Evolutionary conservation across 2,329 filamentous ascomycete genomes (phyloP), one percentile per base, ranked within the genome.

Genomic region (Colletotrichum zoysiae): DNA sequence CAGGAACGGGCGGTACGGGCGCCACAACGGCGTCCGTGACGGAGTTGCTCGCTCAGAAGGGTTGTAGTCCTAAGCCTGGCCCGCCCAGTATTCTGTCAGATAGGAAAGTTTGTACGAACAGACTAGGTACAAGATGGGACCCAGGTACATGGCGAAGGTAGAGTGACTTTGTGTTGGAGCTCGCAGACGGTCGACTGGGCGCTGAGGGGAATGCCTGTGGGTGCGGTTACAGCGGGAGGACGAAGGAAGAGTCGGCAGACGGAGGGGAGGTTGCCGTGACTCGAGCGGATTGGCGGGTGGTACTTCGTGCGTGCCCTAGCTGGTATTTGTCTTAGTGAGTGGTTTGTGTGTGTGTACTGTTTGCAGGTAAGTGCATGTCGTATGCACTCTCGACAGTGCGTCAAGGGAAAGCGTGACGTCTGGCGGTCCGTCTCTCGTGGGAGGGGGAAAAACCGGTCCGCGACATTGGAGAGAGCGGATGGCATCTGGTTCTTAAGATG

Each of bases 401-500:
- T 12, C 33, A 26, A 12, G 18, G 40, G 14, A 42, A 33, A 60
- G 57, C 42, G n/a, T 23, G 59, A 44, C 59, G 44, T n/a, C 40
- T 23, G 23, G n/a, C 5, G 11, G 38, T 20, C 51, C 30, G 14
- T 53, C 51, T 59, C 61, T 64, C 53, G 23, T 59, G 65, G 26
- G 26, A 26, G 26, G 3, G 3, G 3, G 3, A 30, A 50, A 56
- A 50, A 60, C 64, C 65, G 65, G 65, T 38, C 53, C 18, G 65
- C 58, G 35, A 46, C 53, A 23, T 12, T 11, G 20, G 44, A 42
- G 23, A 53, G 66, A 67, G 69, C 44, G 48, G 20, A 38, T n/a
- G 58, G 65, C 42, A 51, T 51, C 30, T 33, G 62, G 40, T 71
- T 70, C 64, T 69, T 71, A 71, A 71, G 59, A 69, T 46, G 69